Conservation (phyloP, 495 filamentous ascomycete genomes). For the Aspergillus wentii region DNA sequence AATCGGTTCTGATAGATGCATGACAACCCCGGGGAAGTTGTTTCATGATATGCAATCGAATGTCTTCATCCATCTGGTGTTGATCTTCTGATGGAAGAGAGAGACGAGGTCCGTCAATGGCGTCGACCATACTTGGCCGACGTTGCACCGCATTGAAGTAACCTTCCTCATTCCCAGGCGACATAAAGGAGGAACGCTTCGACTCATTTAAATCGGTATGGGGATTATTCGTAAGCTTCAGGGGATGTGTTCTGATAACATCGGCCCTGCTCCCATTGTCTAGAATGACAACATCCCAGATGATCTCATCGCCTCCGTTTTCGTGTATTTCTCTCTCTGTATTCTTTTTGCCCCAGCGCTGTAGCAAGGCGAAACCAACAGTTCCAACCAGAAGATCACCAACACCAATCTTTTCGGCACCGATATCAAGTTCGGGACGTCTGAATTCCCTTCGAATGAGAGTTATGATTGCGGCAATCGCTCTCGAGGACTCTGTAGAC, state of each 20-base stretch:
- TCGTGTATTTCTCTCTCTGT: constrained; percentile 51
- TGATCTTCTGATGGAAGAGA: constrained; percentile 27
- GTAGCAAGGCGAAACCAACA: constrained; percentile 67
- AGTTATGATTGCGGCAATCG: constrained; percentile 74
- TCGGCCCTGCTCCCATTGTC: constrained; percentile 59
- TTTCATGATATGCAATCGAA: constrained; percentile 39
- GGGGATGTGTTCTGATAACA: constrained; percentile 42
- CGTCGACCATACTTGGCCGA: constrained; percentile 19
- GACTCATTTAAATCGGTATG: constrained; percentile 12
- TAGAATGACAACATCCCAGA: constrained; percentile 79
- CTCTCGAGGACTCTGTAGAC: constrained; percentile 71
- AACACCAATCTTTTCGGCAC: constrained; percentile 60
- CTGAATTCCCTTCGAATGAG: constrained; percentile 69
- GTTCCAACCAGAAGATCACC: constrained; percentile 62
- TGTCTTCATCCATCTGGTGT: constrained; percentile 37
- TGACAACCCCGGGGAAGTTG: constrained; percentile 40
- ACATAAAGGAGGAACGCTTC: constrained; percentile 33
- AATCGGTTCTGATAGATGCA: constrained; percentile 61
- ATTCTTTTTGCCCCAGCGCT: constrained; percentile 59
- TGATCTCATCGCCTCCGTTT: constrained; percentile 52
- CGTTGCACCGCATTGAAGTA: constrained; percentile 46
- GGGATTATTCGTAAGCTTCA: constrained; percentile 16
- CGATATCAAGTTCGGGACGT: constrained; percentile 51
- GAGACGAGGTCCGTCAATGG: constrained; percentile 15
- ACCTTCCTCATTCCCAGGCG: constrained; percentile 33